These are phyloP conservation scores for Cutaneotrichosporon sp. DNA, from an alignment of 1,284 basidiomycete genomes.

Conservation along the genomic window DNA sequence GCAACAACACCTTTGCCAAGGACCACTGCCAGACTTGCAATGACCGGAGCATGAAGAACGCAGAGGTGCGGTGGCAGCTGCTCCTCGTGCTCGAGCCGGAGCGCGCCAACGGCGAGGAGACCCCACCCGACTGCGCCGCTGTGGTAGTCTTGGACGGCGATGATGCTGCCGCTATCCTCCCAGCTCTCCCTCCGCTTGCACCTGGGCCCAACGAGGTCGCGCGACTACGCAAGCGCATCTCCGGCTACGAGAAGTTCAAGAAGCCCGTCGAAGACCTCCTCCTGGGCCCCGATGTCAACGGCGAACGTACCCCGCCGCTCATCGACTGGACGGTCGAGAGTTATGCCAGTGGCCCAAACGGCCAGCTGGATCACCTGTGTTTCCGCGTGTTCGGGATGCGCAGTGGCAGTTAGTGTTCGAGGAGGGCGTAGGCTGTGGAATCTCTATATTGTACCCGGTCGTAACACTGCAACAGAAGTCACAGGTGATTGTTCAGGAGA, in stretches of 20 bases:
- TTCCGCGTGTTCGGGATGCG: slow-evolving; percentile 22
- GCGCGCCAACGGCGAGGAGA: background rate
- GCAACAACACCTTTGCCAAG: slow-evolving; percentile 11
- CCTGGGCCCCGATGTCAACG: slow-evolving; percentile 34
- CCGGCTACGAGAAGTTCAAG: slow-evolving; percentile 7
- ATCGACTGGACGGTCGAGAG: slow-evolving; percentile 40
- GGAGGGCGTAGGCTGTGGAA: background rate
- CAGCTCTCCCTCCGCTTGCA: slow-evolving; percentile 32
- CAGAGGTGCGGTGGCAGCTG: slow-evolving; percentile 17
- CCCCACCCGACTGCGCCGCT: background rate
- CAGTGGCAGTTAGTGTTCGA: background rate
- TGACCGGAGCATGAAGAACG: slow-evolving; percentile 9
- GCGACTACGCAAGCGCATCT: slow-evolving; percentile 19
- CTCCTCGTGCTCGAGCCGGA: slow-evolving; percentile 15
- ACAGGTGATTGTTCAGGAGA: no score
- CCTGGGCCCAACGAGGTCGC: slow-evolving; percentile 32
- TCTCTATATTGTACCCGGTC: background rate
- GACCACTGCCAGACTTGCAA: slow-evolving; percentile 20
- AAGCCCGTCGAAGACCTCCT: slow-evolving; percentile 28
- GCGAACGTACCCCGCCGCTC: slow-evolving; percentile 25
- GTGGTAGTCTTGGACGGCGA: slow-evolving; percentile 1
- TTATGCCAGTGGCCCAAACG: slow-evolving; percentile 1
- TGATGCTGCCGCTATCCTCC: slow-evolving; percentile 27
- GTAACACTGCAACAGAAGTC: background rate
- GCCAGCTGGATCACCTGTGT: slow-evolving; percentile 12